Evolutionary conservation across 352 stramenopile genomes (phyloP).

Genomic region (Peronospora destructor): DNA sequence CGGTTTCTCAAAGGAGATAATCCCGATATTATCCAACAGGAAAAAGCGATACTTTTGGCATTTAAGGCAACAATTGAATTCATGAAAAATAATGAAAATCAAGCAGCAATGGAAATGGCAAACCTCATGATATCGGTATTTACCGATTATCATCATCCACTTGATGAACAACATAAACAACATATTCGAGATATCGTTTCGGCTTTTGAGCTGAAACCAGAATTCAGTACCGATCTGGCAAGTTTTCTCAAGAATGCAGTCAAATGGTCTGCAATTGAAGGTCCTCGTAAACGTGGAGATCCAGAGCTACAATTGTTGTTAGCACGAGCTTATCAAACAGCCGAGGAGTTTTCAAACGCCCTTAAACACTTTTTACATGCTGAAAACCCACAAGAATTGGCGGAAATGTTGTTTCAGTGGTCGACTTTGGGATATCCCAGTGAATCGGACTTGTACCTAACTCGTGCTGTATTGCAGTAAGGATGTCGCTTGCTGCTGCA

Average conservation of each 20-base stretch:
- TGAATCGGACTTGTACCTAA: conserved; percentile 75
- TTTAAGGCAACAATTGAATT: conserved; percentile 61
- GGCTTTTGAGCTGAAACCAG: conserved; percentile 53
- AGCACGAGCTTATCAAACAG: conserved; percentile 41
- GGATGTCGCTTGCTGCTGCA: neutral
- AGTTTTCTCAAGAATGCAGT: conserved; percentile 73
- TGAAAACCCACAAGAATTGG: conserved; percentile 64
- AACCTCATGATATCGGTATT: conserved; percentile 75
- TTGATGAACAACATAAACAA: conserved; percentile 67
- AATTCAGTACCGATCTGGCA: conserved; percentile 62
- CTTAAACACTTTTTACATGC: conserved; percentile 78
- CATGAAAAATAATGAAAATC: conserved; percentile 66
- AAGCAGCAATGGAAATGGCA: conserved; percentile 70
- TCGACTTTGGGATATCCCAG: conserved; percentile 66
- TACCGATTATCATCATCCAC: conserved; percentile 53
- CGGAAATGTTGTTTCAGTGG: conserved; percentile 67
- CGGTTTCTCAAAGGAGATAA: conserved; percentile 72
- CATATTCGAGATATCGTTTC: conserved; percentile 56
- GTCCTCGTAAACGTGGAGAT: conserved; percentile 67
- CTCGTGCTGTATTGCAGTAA: conserved; percentile 77
- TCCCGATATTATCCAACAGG: conserved; percentile 41
- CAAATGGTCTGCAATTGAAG: conserved; percentile 71
- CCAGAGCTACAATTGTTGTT: conserved; percentile 70
- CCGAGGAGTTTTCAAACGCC: conserved; percentile 54
- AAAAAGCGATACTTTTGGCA: conserved; percentile 56